Conservation (phyloP, 768 basidiomycete genomes). For the Kwoniella bestiolae region DNA sequence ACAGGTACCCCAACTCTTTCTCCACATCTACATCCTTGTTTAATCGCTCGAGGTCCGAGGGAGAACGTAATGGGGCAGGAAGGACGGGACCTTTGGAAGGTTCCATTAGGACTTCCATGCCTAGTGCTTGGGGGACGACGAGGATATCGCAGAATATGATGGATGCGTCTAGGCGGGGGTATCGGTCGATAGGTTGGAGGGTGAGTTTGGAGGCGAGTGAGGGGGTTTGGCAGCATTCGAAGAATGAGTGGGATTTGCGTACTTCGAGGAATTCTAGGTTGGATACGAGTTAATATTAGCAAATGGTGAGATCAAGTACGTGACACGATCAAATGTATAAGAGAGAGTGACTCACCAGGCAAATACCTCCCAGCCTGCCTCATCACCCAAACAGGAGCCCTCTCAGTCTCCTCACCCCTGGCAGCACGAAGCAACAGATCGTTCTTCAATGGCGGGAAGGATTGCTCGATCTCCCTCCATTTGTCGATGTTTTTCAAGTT, state of each 20-base stretch:
- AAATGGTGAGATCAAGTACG: no score
- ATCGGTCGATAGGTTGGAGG: slow-evolving; percentile 89
- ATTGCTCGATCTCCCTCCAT: slow-evolving; percentile 35
- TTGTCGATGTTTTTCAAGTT: slow-evolving; percentile 12
- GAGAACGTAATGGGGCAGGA: slow-evolving; percentile 79
- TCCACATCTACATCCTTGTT: slow-evolving; percentile 69
- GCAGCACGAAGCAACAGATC: slow-evolving; percentile 89
- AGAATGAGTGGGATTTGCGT: slow-evolving; percentile 86
- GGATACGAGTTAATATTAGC: neutral
- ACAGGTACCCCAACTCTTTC: slow-evolving; percentile 87
- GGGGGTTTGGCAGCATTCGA: slow-evolving; percentile 93
- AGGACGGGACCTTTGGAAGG: slow-evolving; percentile 78
- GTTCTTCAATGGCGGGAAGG: slow-evolving; percentile 66
- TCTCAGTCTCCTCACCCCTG: slow-evolving; percentile 79
- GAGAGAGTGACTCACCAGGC: slow-evolving; percentile 62
- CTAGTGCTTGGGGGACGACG: slow-evolving; percentile 96
- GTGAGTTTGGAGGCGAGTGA: slow-evolving; percentile 85
- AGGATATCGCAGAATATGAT: slow-evolving; percentile 99
- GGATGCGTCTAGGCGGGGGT: slow-evolving; percentile 83
- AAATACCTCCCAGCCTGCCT: slow-evolving; percentile 94
- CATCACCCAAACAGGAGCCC: slow-evolving; percentile 99
- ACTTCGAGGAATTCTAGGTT: slow-evolving; percentile 81
- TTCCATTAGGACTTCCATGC: slow-evolving; percentile 83
- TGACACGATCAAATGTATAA: no score
- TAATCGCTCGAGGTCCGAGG: slow-evolving; percentile 72